A percentile compares a stretch with the other conserved stretches of the same genome.
Evolutionary conservation across 805 yeast genomes (phyloP).

Genomic region (Cyberlindnera bimundalis): DNA sequence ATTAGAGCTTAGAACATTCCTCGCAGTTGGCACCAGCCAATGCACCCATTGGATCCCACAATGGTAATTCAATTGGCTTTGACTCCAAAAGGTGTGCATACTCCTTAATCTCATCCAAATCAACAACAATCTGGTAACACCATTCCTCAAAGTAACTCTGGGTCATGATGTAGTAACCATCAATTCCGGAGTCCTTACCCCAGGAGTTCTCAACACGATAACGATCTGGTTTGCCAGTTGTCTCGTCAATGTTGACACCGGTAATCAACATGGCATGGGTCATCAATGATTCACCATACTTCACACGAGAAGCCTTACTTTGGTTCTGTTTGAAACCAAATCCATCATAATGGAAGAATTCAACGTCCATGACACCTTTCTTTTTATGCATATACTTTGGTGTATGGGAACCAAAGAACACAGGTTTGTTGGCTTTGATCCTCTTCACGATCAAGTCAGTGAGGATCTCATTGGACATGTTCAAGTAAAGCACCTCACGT

Average conservation of each 20-base stretch:
- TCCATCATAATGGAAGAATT: conserved; percentile 62
- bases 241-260: conserved; percentile 69
- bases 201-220: conserved; percentile 78
- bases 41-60: conserved; percentile 83
- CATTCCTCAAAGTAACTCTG: conserved; percentile 73
- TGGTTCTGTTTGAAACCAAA: conserved; percentile 52
- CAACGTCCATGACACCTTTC: conserved; percentile 70
- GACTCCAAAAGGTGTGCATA: conserved; percentile 32
- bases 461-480: conserved; percentile 55
- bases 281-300: conserved; percentile 71
- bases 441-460: conserved; percentile 62
- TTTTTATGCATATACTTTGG: conserved; percentile 63
- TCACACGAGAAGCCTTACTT: conserved; percentile 64
- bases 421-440: conserved; percentile 70
- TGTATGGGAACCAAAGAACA: conserved; percentile 89
- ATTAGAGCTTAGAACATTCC: neutral
- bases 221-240: conserved; percentile 52
- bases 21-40: conserved; percentile 38
- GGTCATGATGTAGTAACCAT: conserved; percentile 69
- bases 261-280: conserved; percentile 89
- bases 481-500: conserved; percentile 67
- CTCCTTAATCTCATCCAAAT: conserved; percentile 42
- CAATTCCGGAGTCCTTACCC: conserved; percentile 65
- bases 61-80: conserved; percentile 56
- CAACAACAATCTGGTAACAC: conserved; percentile 69